Evolutionary conservation across 805 yeast species (phyloP).

Genomic region (Saccharomycodes ludwigii): DNA sequence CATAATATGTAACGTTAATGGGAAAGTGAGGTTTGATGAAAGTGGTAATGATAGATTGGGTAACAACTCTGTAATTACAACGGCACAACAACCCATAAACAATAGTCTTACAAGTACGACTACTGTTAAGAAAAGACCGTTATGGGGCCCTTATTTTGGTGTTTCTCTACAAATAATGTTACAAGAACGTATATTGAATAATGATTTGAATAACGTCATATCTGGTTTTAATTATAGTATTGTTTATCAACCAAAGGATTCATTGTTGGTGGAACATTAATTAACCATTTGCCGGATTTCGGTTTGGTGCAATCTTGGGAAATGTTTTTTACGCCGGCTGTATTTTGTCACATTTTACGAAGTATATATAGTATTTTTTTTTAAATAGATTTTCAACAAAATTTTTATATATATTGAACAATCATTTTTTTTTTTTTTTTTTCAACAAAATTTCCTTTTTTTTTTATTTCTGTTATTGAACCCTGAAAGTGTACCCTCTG

Average conservation of each 20-base stretch:
- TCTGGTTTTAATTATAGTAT: constrained; percentile 54
- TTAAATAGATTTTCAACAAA: background rate
- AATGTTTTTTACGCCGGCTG: background rate
- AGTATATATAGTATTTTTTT: background rate
- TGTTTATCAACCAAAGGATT: constrained; percentile 48
- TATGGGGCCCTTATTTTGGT: constrained; percentile 67
- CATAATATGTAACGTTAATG: constrained; percentile 35
- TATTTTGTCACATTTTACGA: background rate
- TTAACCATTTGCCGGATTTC: too few relatives aligned
- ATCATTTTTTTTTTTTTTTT: constrained; percentile 1
- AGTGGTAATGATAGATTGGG: constrained; percentile 31
- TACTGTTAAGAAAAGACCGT: constrained; percentile 28
- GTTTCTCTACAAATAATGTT: constrained; percentile 36
- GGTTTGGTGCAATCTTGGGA: too few relatives aligned
- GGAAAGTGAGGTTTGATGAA: constrained; percentile 66
- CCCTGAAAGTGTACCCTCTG: too few relatives aligned
- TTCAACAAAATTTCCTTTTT: background rate
- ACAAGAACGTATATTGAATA: constrained; percentile 35
- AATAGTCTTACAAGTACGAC: constrained; percentile 3
- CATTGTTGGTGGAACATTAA: too few relatives aligned
- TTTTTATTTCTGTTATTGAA: too few relatives aligned
- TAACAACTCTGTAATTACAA: too few relatives aligned
- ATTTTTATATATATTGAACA: background rate
- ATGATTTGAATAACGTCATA: constrained; percentile 28
- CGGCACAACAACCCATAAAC: too few relatives aligned